These are phyloP conservation scores for Asterophora lycoperdoides DNA, from an alignment of 768 basidiomycete genomes.

Conservation along the genomic window DNA sequence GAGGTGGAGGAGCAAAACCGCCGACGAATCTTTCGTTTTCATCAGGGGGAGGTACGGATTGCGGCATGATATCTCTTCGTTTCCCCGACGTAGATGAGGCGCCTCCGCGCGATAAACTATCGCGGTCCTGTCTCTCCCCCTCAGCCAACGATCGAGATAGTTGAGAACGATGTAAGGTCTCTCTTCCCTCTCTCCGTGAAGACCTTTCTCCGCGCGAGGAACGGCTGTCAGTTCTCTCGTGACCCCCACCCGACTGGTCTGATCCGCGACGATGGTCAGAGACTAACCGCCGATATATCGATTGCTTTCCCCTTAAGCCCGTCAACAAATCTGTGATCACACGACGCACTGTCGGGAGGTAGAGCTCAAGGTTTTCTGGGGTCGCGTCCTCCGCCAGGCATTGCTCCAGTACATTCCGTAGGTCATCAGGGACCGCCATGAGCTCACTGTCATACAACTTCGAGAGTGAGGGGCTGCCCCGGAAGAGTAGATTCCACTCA, in stretches of 20 bases:
- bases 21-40: slow-evolving; percentile 47
- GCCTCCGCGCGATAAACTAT: slow-evolving; percentile 36
- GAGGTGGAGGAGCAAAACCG: slow-evolving; percentile 37
- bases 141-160: slow-evolving; percentile 39
- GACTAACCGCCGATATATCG: slow-evolving; percentile 73
- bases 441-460: slow-evolving; percentile 61
- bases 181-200: slow-evolving; percentile 32
- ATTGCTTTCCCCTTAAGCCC: slow-evolving; percentile 90
- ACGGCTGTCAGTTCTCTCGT: slow-evolving; percentile 55
- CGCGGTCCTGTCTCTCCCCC: slow-evolving; percentile 37
- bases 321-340: slow-evolving; percentile 93
- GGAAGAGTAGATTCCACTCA: slow-evolving; percentile 39
- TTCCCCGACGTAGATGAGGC: slow-evolving; percentile 38
- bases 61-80: slow-evolving; percentile 29
- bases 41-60: slow-evolving; percentile 19
- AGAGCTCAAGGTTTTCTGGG: slow-evolving; percentile 78
- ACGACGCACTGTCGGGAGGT: slow-evolving; percentile 84
- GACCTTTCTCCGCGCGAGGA: slow-evolving; percentile 46
- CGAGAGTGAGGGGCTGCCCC: slow-evolving; percentile 3
- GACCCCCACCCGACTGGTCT: slow-evolving; percentile 32
- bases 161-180: slow-evolving; percentile 45
- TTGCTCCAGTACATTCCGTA: slow-evolving; percentile 84
- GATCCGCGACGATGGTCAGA: slow-evolving; percentile 58
- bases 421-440: slow-evolving; percentile 79
- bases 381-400: slow-evolving; percentile 90